Percentiles rank a stretch among this genome's conserved stretches.
These are phyloP conservation scores for Mallotus repandus DNA, from an alignment of 441 rosid genomes.

Conservation along the genomic window DNA sequence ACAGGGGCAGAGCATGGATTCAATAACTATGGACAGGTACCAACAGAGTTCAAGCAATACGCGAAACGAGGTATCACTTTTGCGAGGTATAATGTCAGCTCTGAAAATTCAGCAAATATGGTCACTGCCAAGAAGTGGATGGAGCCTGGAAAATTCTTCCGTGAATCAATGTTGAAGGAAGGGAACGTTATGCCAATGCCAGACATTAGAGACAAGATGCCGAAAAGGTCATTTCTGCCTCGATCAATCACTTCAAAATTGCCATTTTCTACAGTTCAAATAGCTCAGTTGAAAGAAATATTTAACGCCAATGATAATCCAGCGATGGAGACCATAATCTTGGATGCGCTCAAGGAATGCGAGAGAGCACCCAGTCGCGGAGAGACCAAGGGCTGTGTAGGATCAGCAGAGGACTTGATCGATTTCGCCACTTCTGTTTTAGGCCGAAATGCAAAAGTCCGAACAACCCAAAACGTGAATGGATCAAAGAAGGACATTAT, in stretches of 20 bases:
- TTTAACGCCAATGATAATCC: conserved; percentile 74
- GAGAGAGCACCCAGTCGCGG: conserved; percentile 75
- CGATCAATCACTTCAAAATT: conserved; percentile 58
- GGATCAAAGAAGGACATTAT: conserved; percentile 60
- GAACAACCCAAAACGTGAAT: conserved; percentile 54
- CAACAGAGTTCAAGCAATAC: conserved; percentile 66
- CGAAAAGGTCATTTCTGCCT: conserved; percentile 82
- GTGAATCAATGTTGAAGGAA: conserved; percentile 58
- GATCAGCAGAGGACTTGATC: conserved; percentile 80
- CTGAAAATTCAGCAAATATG: conserved; percentile 32
- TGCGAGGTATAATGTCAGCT: conserved; percentile 33
- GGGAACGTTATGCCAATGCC: conserved; percentile 84
- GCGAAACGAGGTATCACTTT: conserved; percentile 41
- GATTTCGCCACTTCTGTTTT: conserved; percentile 77
- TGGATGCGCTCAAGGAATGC: conserved; percentile 58
- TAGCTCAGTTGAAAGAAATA: conserved; percentile 44
- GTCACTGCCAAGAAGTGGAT: conserved; percentile 53
- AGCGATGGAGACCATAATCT: conserved; percentile 51
- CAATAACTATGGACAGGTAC: conserved; percentile 54
- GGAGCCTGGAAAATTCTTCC: conserved; percentile 93
- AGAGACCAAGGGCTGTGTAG: conserved; percentile 85
- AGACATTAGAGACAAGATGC: conserved; percentile 82
- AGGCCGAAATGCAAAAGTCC: conserved; percentile 57
- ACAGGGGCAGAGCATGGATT: conserved; percentile 39
- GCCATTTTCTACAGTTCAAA: conserved; percentile 58